Percentiles rank a stretch among this genome's conserved stretches.
Evolutionary conservation across 2,329 filamentous ascomycete genomes (phyloP).

Genomic region (Fusarium praegraminearum): DNA sequence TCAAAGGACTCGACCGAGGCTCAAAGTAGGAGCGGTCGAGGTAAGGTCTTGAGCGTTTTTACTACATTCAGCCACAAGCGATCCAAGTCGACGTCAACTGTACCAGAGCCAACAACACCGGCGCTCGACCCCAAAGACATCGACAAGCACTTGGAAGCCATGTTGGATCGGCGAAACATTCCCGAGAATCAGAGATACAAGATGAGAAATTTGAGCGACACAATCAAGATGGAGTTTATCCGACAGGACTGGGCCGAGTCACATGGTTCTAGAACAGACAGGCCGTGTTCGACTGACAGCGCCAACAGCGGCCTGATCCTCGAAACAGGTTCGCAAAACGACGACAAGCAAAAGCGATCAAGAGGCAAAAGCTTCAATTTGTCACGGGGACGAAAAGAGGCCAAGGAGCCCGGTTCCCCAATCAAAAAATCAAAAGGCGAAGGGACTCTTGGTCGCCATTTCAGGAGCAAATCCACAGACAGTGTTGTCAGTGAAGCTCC

Average conservation of each 20-base stretch:
- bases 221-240: slow-evolving; percentile 96
- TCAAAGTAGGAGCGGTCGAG: slow-evolving; percentile 56
- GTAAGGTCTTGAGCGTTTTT: slow-evolving; percentile 56
- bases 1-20: slow-evolving; percentile 48
- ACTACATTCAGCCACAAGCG: slow-evolving; percentile 55
- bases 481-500: slow-evolving; percentile 73
- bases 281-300: slow-evolving; percentile 60
- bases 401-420: slow-evolving; percentile 72
- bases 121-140: slow-evolving; percentile 67
- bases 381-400: slow-evolving; percentile 71
- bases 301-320: slow-evolving; percentile 53
- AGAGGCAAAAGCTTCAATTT: slow-evolving; percentile 77
- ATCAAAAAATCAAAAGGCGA: slow-evolving; percentile 81
- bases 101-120: slow-evolving; percentile 59
- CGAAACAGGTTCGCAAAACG: slow-evolving; percentile 57
- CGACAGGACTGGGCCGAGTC: slow-evolving; percentile 85
- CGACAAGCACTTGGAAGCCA: slow-evolving; percentile 68
- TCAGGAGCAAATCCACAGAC: slow-evolving; percentile 79
- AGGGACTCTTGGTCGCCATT: slow-evolving; percentile 70
- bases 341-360: slow-evolving; percentile 64
- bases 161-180: slow-evolving; percentile 89
- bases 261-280: slow-evolving; percentile 62
- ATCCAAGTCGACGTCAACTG: slow-evolving; percentile 52
- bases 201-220: slow-evolving; percentile 88
- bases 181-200: slow-evolving; percentile 94